A percentile compares a stretch with the other conserved stretches of the same genome.
Conservation (phyloP, 2,329 filamentous ascomycete genomes). For the Verticillium isaacii region DNA sequence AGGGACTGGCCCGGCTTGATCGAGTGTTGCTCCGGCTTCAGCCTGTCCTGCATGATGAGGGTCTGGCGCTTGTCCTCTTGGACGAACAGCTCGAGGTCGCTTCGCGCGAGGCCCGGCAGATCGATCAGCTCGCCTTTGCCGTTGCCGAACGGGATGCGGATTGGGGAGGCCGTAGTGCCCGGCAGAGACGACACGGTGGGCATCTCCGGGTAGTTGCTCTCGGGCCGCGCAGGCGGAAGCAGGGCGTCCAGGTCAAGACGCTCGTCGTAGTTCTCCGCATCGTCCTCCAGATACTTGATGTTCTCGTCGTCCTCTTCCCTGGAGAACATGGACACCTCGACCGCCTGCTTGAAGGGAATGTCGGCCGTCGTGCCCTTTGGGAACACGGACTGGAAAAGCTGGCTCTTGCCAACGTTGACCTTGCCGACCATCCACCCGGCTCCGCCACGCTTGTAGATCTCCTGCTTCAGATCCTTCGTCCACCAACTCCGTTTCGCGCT, state of each 20-base stretch:
- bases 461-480: constrained; percentile 80
- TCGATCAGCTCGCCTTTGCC: constrained; percentile 90
- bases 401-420: constrained; percentile 95
- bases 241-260: constrained; percentile 45
- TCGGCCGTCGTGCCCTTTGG: constrained; percentile 56
- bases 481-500: constrained; percentile 87
- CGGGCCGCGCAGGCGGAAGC: constrained; percentile 70
- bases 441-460: constrained; percentile 78
- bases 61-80: constrained; percentile 58
- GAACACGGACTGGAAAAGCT: constrained; percentile 81
- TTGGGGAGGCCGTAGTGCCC: constrained; percentile 92
- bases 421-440: constrained; percentile 97
- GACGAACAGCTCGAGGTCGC: constrained; percentile 67
- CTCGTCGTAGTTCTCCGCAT: constrained; percentile 17
- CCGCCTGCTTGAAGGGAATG: constrained; percentile 1
- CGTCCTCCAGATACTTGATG: constrained; percentile 3
- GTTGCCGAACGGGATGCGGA: constrained; percentile 83
- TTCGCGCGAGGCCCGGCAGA: constrained; percentile 77
- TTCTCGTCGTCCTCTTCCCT: constrained; percentile 7
- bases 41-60: constrained; percentile 73
- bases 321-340: constrained; percentile 11
- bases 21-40: constrained; percentile 67
- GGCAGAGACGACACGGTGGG: constrained; percentile 82
- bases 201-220: constrained; percentile 75
- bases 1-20: constrained; percentile 76